Evolutionary conservation across 306 rosid species (phyloP).

Genomic region (Prunus salicina): DNA sequence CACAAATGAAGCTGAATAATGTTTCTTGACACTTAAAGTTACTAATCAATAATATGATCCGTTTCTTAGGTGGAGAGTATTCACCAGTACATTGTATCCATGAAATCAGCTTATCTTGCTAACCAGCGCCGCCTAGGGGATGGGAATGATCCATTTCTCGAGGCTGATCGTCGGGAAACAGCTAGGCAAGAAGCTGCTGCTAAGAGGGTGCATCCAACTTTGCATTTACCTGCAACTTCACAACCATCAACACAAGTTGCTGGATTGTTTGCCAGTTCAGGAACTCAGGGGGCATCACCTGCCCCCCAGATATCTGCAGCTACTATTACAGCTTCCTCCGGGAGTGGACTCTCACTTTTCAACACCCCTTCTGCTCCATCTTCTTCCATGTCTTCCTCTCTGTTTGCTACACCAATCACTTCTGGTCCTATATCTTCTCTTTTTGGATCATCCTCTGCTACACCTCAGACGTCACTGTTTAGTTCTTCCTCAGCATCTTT

Average conservation of each 20-base stretch:
- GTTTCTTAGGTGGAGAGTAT: constrained; percentile 80
- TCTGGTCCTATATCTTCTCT: constrained; percentile 59
- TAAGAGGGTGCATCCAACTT: constrained; percentile 86
- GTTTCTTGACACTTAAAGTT: constrained; percentile 13
- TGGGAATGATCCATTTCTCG: constrained; percentile 85
- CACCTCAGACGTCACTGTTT: constrained; percentile 59
- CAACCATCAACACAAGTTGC: constrained; percentile 90
- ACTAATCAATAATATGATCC: constrained; percentile 23
- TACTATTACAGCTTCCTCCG: constrained; percentile 54
- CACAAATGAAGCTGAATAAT: not conserved
- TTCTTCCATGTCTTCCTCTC: constrained; percentile 51
- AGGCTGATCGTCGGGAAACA: constrained; percentile 96
- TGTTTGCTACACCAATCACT: constrained; percentile 72
- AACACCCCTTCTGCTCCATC: constrained; percentile 73
- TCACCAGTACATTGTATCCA: constrained; percentile 91
- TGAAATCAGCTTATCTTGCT: constrained; percentile 83
- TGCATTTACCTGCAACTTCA: constrained; percentile 72
- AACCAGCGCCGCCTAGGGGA: constrained; percentile 85
- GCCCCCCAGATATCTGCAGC: constrained; percentile 52
- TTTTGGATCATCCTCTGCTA: constrained; percentile 58
- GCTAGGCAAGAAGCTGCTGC: constrained; percentile 96
- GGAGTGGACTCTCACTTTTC: constrained; percentile 76
- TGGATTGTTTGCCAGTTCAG: constrained; percentile 73
- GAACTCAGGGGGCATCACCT: constrained; percentile 47
- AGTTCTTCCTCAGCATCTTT: constrained; percentile 52